These are phyloP conservation scores for Coleophoma cylindrospora DNA, from an alignment of 2,329 filamentous ascomycete species.

Conservation along the genomic window DNA sequence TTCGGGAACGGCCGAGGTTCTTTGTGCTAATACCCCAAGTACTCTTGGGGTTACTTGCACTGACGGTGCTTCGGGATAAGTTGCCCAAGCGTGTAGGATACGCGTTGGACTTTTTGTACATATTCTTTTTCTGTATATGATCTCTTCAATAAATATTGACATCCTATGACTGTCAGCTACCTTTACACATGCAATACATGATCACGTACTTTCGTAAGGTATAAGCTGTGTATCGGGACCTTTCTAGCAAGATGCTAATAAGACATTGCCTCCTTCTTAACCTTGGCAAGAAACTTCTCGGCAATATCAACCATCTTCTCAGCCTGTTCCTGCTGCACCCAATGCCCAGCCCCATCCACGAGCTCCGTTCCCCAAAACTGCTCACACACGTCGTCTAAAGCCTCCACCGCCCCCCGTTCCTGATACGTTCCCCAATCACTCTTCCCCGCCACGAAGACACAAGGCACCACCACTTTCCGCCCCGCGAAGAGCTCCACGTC, in stretches of 20 bases:
- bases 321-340: conserved; percentile 64
- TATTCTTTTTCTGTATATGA: no score
- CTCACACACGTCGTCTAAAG: conserved; percentile 44
- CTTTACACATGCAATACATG: no score
- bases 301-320: conserved; percentile 45
- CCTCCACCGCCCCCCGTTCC: conserved; percentile 58
- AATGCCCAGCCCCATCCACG: conserved; percentile 60
- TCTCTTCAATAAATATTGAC: no score
- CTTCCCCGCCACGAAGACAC: conserved; percentile 54
- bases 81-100: no score
- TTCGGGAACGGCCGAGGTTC: not conserved
- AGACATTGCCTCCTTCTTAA: conserved; percentile 4
- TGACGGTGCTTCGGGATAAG: not conserved
- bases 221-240: no score
- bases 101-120: no score
- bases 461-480: conserved; percentile 55
- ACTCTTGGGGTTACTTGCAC: not conserved
- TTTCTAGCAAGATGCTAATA: conserved; percentile 1
- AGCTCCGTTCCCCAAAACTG: conserved; percentile 47
- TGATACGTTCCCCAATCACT: conserved; percentile 67
- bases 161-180: no score
- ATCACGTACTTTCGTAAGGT: no score
- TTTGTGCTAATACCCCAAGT: not conserved
- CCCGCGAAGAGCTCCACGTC: conserved; percentile 57
- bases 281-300: conserved; percentile 30